Conservation (phyloP, 108 stramenopile genomes). For the Nitzschia sp. region DNA sequence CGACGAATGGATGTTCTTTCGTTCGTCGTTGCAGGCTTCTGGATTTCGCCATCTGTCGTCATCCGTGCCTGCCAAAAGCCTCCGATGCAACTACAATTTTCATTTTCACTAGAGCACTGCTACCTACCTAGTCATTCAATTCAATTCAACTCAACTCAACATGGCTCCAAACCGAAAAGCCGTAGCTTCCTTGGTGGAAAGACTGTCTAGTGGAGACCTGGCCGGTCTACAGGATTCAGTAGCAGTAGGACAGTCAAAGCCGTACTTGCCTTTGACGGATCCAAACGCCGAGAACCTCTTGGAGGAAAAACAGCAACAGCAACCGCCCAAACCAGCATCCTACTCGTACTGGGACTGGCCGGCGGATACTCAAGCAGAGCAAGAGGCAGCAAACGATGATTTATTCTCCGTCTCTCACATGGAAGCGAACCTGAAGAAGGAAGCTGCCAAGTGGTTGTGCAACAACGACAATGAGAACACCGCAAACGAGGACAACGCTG, state of each 20-base stretch:
- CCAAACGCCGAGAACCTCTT: neutral
- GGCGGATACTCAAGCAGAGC: neutral
- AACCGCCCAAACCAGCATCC: too few relatives aligned
- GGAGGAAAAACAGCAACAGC: neutral
- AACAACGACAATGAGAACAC: neutral
- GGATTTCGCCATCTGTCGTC: too few relatives aligned
- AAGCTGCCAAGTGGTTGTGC: neutral
- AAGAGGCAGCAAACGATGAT: neutral
- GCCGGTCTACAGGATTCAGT: neutral
- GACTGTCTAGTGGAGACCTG: neutral
- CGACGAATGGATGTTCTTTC: too few relatives aligned
- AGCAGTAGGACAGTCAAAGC: too few relatives aligned
- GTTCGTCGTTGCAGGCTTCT: too few relatives aligned
- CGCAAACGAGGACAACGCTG: neutral
- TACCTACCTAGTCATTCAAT: too few relatives aligned
- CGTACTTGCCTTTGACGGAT: neutral
- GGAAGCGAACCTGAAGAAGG: neutral
- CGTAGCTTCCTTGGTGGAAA: neutral
- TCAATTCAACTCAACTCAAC: too few relatives aligned
- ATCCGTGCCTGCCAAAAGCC: too few relatives aligned
- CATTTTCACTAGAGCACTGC: too few relatives aligned
- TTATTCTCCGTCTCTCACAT: conserved; percentile 10
- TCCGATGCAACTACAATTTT: too few relatives aligned
- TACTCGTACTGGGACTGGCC: conserved; percentile 17
- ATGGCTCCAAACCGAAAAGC: conserved; percentile 6